phyloP scores from a whole-genome alignment of 768 basidiomycete genomes.

The Aureoboletus auriporus region DNA sequence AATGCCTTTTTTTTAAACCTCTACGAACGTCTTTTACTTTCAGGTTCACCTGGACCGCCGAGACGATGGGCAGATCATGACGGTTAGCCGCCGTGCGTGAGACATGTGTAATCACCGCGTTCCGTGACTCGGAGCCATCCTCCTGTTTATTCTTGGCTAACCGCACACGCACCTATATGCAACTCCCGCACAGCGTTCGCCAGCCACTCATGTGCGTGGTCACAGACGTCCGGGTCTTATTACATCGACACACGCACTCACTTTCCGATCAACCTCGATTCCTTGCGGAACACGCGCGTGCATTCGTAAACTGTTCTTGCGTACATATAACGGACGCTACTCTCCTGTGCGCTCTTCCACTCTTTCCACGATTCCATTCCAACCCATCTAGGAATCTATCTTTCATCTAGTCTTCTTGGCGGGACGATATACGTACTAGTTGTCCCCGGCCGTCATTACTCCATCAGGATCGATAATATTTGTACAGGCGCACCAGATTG shows the following conservation, averaged over 20 bases:
- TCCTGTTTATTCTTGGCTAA: conserved; percentile 12
- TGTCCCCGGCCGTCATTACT: conserved; percentile 2
- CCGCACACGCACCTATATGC: conserved; percentile 13
- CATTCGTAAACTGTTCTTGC: conserved; percentile 6
- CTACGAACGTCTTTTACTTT: background rate
- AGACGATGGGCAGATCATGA: background rate
- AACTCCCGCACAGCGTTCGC: conserved; percentile 16
- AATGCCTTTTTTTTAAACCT: background rate
- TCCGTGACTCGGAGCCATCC: background rate
- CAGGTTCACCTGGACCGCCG: background rate
- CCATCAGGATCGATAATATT: conserved; percentile 6
- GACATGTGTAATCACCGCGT: conserved; percentile 15
- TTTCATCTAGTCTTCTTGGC: background rate
- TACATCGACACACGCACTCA: conserved; percentile 6
- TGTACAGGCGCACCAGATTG: background rate
- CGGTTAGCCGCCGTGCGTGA: background rate
- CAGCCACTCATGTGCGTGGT: conserved; percentile 11
- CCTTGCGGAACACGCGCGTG: conserved; percentile 14
- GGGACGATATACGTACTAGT: conserved; percentile 1
- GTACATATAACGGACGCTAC: conserved; percentile 20
- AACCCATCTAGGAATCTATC: background rate
- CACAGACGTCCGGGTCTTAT: background rate
- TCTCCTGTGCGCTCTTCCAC: conserved; percentile 7
- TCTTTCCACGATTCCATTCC: conserved; percentile 8
- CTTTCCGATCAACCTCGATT: conserved; percentile 7